Evolutionary conservation across 2,329 filamentous ascomycete species (phyloP).

Genomic region (Aspergillus sp.): DNA sequence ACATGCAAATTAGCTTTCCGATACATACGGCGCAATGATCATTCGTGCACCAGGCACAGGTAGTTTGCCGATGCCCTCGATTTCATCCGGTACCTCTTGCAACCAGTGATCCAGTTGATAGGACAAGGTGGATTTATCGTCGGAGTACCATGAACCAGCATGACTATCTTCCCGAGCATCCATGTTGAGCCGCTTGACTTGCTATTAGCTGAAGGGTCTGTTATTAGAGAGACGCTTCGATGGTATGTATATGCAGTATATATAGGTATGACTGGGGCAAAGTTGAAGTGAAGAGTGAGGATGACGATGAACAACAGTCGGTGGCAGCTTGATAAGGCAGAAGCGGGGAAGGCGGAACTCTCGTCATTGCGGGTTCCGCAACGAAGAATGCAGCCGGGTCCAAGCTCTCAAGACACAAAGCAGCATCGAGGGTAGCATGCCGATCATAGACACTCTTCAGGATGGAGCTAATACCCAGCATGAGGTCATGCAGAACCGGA

Average conservation of each 20-base stretch:
- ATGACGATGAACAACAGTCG: neutral
- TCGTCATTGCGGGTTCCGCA: constrained; percentile 24
- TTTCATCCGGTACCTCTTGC: constrained; percentile 64
- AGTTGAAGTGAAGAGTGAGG: neutral
- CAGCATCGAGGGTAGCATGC: no score
- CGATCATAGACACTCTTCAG: no score
- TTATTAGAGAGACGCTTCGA: neutral
- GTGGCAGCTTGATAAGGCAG: constrained; percentile 16
- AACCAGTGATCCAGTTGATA: constrained; percentile 74
- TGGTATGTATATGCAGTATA: neutral
- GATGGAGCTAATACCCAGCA: no score
- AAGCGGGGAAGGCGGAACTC: constrained; percentile 29
- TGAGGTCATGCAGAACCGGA: no score
- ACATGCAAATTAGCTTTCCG: neutral
- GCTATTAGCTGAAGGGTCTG: neutral
- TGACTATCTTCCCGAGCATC: constrained; percentile 64
- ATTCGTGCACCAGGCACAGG: constrained; percentile 75
- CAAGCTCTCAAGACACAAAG: no score
- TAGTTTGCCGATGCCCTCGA: constrained; percentile 64
- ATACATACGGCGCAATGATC: constrained; percentile 85
- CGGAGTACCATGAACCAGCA: constrained; percentile 85
- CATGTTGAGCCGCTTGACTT: constrained; percentile 30
- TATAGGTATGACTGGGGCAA: neutral
- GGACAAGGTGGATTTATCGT: constrained; percentile 60
- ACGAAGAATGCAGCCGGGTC: no score